Base-by-base conservation (phyloP, 192 early-diverging fungal species). In the Glomus cerebriforme region DNA sequence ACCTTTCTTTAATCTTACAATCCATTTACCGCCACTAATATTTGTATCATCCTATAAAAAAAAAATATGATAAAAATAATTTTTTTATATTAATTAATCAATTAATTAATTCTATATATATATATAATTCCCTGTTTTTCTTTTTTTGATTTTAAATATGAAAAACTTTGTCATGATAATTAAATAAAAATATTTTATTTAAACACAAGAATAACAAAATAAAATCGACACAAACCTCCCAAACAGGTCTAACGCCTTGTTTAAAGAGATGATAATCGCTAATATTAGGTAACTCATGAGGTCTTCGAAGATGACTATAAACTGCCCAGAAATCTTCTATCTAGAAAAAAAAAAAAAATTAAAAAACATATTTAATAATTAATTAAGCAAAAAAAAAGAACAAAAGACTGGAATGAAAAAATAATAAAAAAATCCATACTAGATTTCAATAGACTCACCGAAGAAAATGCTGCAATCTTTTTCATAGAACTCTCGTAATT, bases 231-330 rank as follows among this genome's bases (percentile, higher is more conserved):
- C 77, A 12, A 82, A 88, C 92, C 84, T 98, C 97, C 97, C 97
- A 98, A n/a, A 97, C 93, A 59, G 97, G 97, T 59, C 95, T 84
- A 62, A 97, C 89, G 29, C 95, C 95, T 47, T 92, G 87, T 82
- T 96, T 96, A 87, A 98, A 98, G 79, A 98, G 82, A 80, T 96
- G 95, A 83, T 95, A 94, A 82, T 98, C 97, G 76, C 91, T 92
- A 79, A 97, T 93, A 64, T 91, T 92, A 10, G 91, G 92, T 73
- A 98, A 87, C 54, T 94, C 92, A 80, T 93, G 86, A 31, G 97
- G 95, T 71, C 95, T 92, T 80, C 86, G 90, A 67, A 98, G 81
- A 72, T 94, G 91, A 70, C 87, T 92, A 87, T 92, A 95, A 29
- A 91, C 90, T 37, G 88, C 87, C 93, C 93, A 95, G 81, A 92